Conservation (phyloP, 495 filamentous ascomycete genomes). For the Niebla homalea region DNA sequence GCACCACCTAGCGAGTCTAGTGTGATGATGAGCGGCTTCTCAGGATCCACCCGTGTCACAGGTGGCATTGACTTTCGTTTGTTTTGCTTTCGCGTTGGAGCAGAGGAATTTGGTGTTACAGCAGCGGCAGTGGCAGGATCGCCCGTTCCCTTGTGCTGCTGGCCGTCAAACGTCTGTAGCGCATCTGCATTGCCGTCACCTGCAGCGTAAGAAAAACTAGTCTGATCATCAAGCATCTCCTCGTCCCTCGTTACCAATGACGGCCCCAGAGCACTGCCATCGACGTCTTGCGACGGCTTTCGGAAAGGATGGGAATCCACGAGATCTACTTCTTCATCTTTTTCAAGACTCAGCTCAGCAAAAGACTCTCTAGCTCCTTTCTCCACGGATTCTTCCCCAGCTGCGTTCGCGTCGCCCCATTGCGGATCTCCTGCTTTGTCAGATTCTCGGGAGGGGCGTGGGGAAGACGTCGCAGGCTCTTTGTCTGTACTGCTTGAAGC, state of each 20-base stretch:
- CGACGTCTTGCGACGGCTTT: background rate
- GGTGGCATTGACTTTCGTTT: conserved; percentile 23
- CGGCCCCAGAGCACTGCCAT: no score
- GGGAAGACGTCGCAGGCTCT: background rate
- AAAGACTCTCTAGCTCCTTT: conserved; percentile 13
- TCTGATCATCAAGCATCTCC: conserved; percentile 7
- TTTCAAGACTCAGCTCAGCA: conserved; percentile 15
- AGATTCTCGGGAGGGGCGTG: background rate
- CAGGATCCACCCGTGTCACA: conserved; percentile 18
- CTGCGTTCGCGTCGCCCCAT: background rate
- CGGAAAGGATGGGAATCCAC: background rate
- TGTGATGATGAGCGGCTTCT: conserved; percentile 61
- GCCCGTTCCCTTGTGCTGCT: background rate
- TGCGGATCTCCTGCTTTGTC: background rate
- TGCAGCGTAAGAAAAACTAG: no score
- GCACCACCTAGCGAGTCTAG: conserved; percentile 65
- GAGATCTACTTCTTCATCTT: background rate
- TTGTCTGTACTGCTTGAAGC: background rate
- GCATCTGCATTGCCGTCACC: no score
- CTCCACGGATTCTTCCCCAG: conserved; percentile 1
- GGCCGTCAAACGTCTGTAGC: no score
- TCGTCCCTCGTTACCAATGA: background rate
- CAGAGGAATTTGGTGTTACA: background rate
- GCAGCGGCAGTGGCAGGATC: no score
- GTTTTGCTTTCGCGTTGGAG: conserved; percentile 13